A percentile compares a stretch with the other conserved stretches of the same genome.
phyloP scores from a whole-genome alignment of 805 yeast species.

The Spathaspora passalidarum region DNA sequence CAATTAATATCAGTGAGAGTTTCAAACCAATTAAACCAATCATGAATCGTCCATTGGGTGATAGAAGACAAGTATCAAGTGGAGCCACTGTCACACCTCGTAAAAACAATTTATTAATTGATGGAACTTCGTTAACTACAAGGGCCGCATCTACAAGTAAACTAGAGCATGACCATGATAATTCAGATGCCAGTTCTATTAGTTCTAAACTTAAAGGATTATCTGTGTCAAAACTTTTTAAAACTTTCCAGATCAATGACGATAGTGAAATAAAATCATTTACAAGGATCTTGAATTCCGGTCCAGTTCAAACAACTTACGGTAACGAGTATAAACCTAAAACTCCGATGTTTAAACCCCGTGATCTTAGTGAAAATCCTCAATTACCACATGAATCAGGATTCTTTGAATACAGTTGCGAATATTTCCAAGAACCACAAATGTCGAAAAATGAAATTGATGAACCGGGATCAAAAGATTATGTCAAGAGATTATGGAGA shows the following conservation, averaged over 20 bases:
- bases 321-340: conserved; percentile 50
- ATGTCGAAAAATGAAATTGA: conserved; percentile 81
- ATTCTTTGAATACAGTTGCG: conserved; percentile 75
- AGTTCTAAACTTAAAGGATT: conserved; percentile 31
- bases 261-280: conserved; percentile 38
- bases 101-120: conserved; percentile 24
- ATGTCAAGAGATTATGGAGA: conserved; percentile 81
- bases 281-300: conserved; percentile 33
- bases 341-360: conserved; percentile 50
- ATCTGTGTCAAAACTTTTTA: conserved; percentile 33
- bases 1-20: conserved; percentile 36
- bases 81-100: conserved; percentile 19
- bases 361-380: conserved; percentile 35
- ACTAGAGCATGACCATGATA: conserved; percentile 11
- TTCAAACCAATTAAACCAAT: conserved; percentile 41
- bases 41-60: conserved; percentile 26
- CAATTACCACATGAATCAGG: conserved; percentile 56
- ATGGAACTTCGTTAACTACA: conserved; percentile 24
- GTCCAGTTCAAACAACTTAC: conserved; percentile 34
- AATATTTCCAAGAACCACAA: conserved; percentile 95
- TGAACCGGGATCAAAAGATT: conserved; percentile 88
- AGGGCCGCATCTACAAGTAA: conserved; percentile 27
- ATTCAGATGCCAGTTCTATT: conserved; percentile 25
- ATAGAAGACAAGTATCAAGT: conserved; percentile 17
- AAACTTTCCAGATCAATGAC: conserved; percentile 37